phyloP scores from a whole-genome alignment of 2,329 filamentous ascomycete genomes.

The Cercospora beticola region DNA sequence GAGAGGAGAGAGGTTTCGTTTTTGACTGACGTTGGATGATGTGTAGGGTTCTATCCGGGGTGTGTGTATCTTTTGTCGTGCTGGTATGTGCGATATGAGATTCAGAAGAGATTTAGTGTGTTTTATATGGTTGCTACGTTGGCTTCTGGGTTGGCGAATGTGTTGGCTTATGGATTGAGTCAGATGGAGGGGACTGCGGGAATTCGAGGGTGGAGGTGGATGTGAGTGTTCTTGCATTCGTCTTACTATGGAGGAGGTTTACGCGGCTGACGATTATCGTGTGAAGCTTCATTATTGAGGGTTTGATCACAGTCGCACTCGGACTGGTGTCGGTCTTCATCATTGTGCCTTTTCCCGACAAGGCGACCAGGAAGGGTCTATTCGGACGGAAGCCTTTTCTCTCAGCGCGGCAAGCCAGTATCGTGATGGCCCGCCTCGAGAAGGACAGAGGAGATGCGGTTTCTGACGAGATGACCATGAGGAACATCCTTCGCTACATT shows the following conservation, averaged over 20 bases:
- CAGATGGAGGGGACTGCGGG: background rate
- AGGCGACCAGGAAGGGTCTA: background rate
- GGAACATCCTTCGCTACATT: background rate
- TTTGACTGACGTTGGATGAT: background rate
- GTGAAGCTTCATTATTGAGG: background rate
- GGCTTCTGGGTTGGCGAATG: conserved; percentile 19
- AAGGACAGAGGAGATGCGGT: background rate
- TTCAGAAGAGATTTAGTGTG: conserved; percentile 18
- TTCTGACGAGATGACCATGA: conserved; percentile 6
- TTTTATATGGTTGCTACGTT: conserved; percentile 16
- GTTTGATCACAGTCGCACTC: background rate
- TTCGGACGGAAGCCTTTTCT: background rate
- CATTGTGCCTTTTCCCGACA: background rate
- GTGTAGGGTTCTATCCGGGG: background rate
- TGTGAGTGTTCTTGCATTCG: background rate
- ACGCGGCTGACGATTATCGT: background rate
- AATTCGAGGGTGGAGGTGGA: background rate
- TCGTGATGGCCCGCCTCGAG: background rate
- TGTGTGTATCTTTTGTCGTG: conserved; percentile 2
- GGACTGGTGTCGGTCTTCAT: background rate
- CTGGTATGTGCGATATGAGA: conserved; percentile 22
- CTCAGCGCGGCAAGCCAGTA: background rate
- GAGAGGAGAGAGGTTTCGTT: too few relatives aligned
- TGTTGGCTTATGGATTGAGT: conserved; percentile 15
- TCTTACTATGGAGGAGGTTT: background rate